phyloP scores from a whole-genome alignment of 2,329 filamentous ascomycete genomes.

The Lecanicillium sp. region DNA sequence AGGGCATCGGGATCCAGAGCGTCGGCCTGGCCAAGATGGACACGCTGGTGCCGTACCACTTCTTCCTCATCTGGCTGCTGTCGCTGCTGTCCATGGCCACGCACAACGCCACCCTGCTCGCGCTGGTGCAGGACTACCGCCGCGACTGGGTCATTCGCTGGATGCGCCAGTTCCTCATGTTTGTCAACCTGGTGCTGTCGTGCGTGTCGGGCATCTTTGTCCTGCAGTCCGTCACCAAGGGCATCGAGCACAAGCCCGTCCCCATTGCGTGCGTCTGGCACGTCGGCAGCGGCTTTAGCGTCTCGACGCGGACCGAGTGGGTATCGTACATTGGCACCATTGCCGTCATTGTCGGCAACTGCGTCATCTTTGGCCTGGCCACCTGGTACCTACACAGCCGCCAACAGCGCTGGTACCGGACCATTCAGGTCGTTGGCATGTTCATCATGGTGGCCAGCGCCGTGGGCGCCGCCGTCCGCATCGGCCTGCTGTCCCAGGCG shows the following conservation, averaged over 20 bases:
- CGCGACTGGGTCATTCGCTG: constrained; percentile 60
- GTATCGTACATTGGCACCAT: constrained; percentile 53
- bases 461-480: constrained; percentile 48
- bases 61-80: constrained; percentile 65
- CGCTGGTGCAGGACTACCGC: constrained; percentile 57
- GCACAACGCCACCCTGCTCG: constrained; percentile 57
- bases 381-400: constrained; percentile 59
- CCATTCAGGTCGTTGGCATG: constrained; percentile 44
- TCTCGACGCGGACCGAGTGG: constrained; percentile 29
- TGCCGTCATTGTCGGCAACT: constrained; percentile 51
- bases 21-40: constrained; percentile 54
- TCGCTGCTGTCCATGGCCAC: constrained; percentile 57
- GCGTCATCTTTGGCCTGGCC: constrained; percentile 48
- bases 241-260: constrained; percentile 42
- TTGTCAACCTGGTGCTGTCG: constrained; percentile 53
- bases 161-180: constrained; percentile 59
- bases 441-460: constrained; percentile 50
- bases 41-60: constrained; percentile 57
- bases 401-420: constrained; percentile 44
- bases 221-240: constrained; percentile 44
- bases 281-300: constrained; percentile 22
- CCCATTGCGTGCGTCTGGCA: constrained; percentile 57
- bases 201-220: constrained; percentile 49
- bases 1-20: constrained; percentile 60
- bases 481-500: constrained; percentile 51